phyloP scores from a whole-genome alignment of 768 basidiomycete genomes.

The Suillus sp. region DNA sequence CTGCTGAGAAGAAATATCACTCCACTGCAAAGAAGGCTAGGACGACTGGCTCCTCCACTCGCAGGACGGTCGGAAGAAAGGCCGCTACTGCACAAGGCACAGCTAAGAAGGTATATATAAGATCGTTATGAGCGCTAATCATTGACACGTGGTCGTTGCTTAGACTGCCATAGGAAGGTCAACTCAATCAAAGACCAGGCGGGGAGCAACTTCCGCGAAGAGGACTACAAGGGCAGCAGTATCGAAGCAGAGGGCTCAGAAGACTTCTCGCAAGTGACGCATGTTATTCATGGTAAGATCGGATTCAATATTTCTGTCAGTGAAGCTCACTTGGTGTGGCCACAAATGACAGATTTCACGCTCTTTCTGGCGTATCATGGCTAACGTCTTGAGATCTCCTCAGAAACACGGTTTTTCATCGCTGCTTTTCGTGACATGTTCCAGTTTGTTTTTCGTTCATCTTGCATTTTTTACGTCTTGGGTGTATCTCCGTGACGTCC shows the following conservation, averaged over 20 bases:
- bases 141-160: neutral
- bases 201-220: neutral
- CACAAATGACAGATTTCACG: slow-evolving; percentile 5
- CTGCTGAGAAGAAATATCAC: slow-evolving; percentile 23
- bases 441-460: slow-evolving; percentile 2
- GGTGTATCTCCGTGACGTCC: slow-evolving; percentile 2
- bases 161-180: slow-evolving; percentile 1
- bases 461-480: slow-evolving; percentile 5
- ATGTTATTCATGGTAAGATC: slow-evolving; percentile 11
- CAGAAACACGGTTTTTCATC: slow-evolving; percentile 7
- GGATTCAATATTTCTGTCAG: slow-evolving; percentile 3
- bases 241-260: slow-evolving; percentile 1
- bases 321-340: slow-evolving; percentile 3
- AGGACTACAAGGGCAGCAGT: slow-evolving; percentile 3
- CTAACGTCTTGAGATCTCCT: slow-evolving; percentile 7
- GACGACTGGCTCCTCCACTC: slow-evolving; percentile 11
- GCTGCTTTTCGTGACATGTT: slow-evolving; percentile 5
- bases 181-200: neutral
- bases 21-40: slow-evolving; percentile 31
- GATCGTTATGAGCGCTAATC: neutral
- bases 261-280: slow-evolving; percentile 7
- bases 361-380: slow-evolving; percentile 9
- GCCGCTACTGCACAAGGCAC: slow-evolving; percentile 10
- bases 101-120: slow-evolving; percentile 15
- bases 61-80: slow-evolving; percentile 15